Percentiles rank a stretch among this genome's conserved stretches.
Evolutionary conservation across 2,329 filamentous ascomycete species (phyloP).

Genomic region (Didymella pomorum): DNA sequence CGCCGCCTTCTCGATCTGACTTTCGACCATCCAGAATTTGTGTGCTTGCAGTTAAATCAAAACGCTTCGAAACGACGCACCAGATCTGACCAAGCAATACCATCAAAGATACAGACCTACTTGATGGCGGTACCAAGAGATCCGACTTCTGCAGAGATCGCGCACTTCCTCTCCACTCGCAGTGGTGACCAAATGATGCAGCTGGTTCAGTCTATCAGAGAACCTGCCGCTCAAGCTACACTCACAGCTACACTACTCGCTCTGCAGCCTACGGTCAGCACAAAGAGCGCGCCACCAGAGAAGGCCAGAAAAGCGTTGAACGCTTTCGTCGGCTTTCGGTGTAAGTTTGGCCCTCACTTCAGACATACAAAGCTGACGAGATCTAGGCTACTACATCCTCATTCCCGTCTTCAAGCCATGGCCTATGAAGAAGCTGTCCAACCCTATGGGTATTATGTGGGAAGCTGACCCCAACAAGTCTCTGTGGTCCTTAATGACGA

Average conservation of each 20-base stretch:
- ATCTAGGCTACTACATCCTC: slow-evolving; percentile 57
- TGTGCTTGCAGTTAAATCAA: neutral
- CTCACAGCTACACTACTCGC: slow-evolving; percentile 24
- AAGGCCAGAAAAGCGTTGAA: slow-evolving; percentile 46
- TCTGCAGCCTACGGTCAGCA: slow-evolving; percentile 7
- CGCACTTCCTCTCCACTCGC: slow-evolving; percentile 24
- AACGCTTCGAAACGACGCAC: neutral
- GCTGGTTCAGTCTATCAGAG: slow-evolving; percentile 24
- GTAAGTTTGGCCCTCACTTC: slow-evolving; percentile 27
- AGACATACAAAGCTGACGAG: slow-evolving; percentile 38
- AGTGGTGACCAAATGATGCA: slow-evolving; percentile 29
- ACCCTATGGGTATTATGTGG: slow-evolving; percentile 60
- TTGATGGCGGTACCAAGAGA: slow-evolving; percentile 10
- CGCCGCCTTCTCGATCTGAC: neutral
- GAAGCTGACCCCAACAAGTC: slow-evolving; percentile 59
- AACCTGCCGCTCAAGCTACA: slow-evolving; percentile 26
- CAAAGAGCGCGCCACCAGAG: slow-evolving; percentile 1
- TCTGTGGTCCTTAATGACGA: slow-evolving; percentile 63
- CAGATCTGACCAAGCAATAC: neutral
- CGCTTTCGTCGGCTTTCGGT: slow-evolving; percentile 49
- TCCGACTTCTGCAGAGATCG: slow-evolving; percentile 28
- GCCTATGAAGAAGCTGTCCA: slow-evolving; percentile 63
- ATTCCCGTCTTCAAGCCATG: slow-evolving; percentile 54
- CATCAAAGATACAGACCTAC: neutral
- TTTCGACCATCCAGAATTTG: neutral